Percentiles rank a stretch among this genome's conserved stretches.
phyloP scores from a whole-genome alignment of 2,329 filamentous ascomycete species.

The Colletotrichum sp. region DNA sequence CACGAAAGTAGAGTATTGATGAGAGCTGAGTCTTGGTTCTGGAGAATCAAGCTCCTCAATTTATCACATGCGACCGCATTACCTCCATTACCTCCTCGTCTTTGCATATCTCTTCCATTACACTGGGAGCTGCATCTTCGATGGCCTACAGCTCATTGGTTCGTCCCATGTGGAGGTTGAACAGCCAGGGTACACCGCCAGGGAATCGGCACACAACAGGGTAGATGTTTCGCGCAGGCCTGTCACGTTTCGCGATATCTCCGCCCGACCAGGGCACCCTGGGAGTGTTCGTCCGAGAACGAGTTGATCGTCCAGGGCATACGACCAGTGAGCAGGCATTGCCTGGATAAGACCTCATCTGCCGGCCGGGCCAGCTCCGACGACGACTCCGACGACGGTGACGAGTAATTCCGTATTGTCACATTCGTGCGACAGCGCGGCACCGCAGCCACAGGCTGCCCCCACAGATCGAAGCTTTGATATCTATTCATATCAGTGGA shows the following conservation, averaged over 20 bases:
- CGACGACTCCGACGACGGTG: not conserved
- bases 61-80: not conserved
- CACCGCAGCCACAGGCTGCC: not conserved
- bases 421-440: not conserved
- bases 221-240: not conserved
- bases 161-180: not conserved
- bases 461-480: slow-evolving; percentile 3
- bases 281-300: not conserved
- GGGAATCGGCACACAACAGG: not conserved
- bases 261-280: not conserved
- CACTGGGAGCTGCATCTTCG: not conserved
- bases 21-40: not conserved
- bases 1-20: not conserved
- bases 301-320: not conserved
- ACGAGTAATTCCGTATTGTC: not conserved
- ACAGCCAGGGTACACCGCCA: not conserved
- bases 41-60: not conserved
- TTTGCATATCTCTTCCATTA: not conserved
- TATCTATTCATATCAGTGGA: not conserved
- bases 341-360: not conserved
- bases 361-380: not conserved
- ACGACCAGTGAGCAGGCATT: not conserved
- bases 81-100: not conserved
- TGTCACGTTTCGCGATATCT: not conserved
- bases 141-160: not conserved